Evolutionary conservation across 2,329 filamentous ascomycete genomes (phyloP).

Genomic region (Sarocladium oryzae): DNA sequence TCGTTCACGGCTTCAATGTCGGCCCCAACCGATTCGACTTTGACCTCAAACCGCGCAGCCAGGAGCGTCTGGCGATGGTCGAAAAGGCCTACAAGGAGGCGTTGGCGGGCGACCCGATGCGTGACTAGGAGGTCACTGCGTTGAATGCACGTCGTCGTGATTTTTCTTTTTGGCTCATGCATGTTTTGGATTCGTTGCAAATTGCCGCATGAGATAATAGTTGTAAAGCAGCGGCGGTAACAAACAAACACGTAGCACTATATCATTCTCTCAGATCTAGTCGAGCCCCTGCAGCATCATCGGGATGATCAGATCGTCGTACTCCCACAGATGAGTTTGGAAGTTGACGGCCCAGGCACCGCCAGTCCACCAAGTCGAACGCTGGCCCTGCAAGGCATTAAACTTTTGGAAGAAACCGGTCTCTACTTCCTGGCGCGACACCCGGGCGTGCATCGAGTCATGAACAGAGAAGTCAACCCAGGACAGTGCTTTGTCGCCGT

Average conservation of each 20-base stretch:
- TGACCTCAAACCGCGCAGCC: background rate
- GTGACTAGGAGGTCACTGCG: no score
- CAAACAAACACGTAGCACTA: no score
- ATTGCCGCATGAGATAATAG: no score
- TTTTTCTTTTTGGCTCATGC: no score
- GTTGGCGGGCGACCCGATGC: background rate
- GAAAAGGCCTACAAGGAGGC: background rate
- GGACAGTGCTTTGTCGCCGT: constrained; percentile 17
- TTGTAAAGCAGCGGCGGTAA: no score
- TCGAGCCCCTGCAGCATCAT: constrained; percentile 11
- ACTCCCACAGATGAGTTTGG: constrained; percentile 26
- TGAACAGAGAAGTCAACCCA: constrained; percentile 30
- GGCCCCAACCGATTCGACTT: constrained; percentile 4
- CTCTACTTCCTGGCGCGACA: constrained; percentile 26
- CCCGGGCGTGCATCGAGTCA: constrained; percentile 28
- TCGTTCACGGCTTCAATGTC: constrained; percentile 6
- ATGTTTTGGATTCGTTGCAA: no score
- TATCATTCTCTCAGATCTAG: background rate
- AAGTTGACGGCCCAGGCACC: constrained; percentile 28
- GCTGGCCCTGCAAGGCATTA: constrained; percentile 34
- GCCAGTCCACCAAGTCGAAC: constrained; percentile 38
- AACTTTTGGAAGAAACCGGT: constrained; percentile 34
- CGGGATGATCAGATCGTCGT: constrained; percentile 21
- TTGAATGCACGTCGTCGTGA: no score
- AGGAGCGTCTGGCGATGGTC: background rate